Evolutionary conservation across 371 early-diverging fungal genomes (phyloP), one percentile per base, ranked within the genome.

Genomic region (Coemansia sp.): DNA sequence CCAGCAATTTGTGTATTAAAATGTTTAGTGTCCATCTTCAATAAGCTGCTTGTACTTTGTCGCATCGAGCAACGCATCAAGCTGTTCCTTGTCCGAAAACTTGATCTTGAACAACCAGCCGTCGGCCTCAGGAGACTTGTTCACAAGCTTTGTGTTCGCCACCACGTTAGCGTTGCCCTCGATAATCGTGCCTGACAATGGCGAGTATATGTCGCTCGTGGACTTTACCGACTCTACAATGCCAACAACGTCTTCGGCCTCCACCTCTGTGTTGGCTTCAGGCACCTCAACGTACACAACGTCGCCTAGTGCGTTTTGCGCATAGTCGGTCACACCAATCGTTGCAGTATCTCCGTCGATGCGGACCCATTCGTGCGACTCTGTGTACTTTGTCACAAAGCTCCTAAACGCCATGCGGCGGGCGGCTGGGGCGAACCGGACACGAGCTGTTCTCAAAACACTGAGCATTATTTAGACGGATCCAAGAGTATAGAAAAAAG

Each of bases 201-300:
- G 98, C 37, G 96, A 85, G 80, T 90, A 94, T 62, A 98, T 88
- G 68, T 98, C 97, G 71, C 88, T 87, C 52, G 94, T 95, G 66
- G 96, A 97, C 87, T 98, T 98, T 72, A 98, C 98, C 50, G 91
- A 91, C 82, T 98, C 98, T 63, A 98, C 93, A 33, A 91, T 90
- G 65, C 93, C 94, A 40, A 95, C 85, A 28, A 61, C 37, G 14
- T 68, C 72, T 18, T 66, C 71, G 26, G 53, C 68, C 9, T 80
- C 83, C 18, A 93, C 84, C 11, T 59, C 62, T 18, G 73, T 78
- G 67, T 90, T 94, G 40, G 87, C 87, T 68, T 78, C 87, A 80
- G 86, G 86, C 18, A 91, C 79, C 82, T 97, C 97, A 47, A 91
- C 93, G 75, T 86, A 98, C 60, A 98, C 98, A 54, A 98, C 91